phyloP scores from a whole-genome alignment of 1,284 basidiomycete species.

The Sanghuangporus baumii region DNA sequence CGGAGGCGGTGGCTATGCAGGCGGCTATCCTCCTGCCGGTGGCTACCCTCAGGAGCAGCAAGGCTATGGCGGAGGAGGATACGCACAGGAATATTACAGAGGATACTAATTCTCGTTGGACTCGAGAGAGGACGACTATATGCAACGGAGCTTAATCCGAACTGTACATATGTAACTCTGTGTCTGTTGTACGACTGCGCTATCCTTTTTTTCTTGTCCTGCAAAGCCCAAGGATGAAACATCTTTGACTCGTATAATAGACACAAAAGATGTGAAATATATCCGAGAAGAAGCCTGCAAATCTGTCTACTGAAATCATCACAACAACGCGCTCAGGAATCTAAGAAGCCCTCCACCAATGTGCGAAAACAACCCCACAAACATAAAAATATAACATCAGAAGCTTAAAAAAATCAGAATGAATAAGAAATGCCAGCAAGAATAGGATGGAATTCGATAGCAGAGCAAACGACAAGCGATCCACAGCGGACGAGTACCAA shows the following conservation, averaged over 20 bases:
- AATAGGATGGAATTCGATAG: neutral
- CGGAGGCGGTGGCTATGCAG: neutral
- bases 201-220: too few relatives aligned
- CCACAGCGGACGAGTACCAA: neutral
- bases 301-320: too few relatives aligned
- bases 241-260: too few relatives aligned
- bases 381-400: neutral
- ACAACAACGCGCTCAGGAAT: too few relatives aligned
- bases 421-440: neutral
- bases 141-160: too few relatives aligned
- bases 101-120: neutral
- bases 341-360: neutral
- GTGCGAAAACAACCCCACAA: neutral
- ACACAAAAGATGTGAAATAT: too few relatives aligned
- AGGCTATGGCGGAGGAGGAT: neutral
- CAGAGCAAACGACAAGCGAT: neutral
- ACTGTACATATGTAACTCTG: too few relatives aligned
- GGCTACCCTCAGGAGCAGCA: neutral
- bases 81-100: neutral
- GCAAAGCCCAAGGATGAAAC: too few relatives aligned
- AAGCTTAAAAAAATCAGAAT: neutral
- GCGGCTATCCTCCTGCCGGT: neutral
- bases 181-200: too few relatives aligned
- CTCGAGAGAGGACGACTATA: neutral
- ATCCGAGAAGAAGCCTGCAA: too few relatives aligned